Conservation (phyloP, 805 yeast genomes). For the Metschnikowia aberdeeniae region DNA sequence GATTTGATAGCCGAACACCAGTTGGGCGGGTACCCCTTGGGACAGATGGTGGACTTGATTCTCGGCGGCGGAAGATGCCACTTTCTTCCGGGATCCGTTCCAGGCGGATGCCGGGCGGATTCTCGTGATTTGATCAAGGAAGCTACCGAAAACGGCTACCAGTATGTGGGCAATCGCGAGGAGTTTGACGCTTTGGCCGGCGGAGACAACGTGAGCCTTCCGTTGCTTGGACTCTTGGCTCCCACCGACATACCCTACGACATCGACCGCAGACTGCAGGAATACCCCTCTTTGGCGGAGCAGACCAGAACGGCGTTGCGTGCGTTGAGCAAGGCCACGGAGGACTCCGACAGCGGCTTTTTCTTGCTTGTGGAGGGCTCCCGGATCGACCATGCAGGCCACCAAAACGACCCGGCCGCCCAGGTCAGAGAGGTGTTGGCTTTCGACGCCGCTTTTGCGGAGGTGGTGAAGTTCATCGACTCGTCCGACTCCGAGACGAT, state of each 20-base stretch:
- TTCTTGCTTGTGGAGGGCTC: conserved; percentile 88
- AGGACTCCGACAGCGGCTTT: conserved; percentile 76
- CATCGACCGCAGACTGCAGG: conserved; percentile 60
- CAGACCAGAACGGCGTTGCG: conserved; percentile 70
- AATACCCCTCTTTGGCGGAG: conserved; percentile 75
- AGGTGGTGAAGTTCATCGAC: conserved; percentile 68
- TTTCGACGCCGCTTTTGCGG: conserved; percentile 74
- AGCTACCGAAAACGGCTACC: conserved; percentile 54
- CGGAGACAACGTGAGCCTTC: conserved; percentile 67
- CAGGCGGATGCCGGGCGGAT: conserved; percentile 70
- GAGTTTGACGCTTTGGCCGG: conserved; percentile 51
- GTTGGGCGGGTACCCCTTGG: conserved; percentile 75
- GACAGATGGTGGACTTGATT: conserved; percentile 75
- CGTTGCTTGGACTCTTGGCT: conserved; percentile 73
- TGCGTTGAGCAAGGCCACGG: conserved; percentile 62
- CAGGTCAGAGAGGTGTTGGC: conserved; percentile 90
- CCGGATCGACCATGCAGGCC: conserved; percentile 94
- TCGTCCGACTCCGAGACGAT: conserved; percentile 69
- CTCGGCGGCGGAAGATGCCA: conserved; percentile 92
- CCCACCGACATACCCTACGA: conserved; percentile 80
- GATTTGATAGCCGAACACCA: conserved; percentile 86
- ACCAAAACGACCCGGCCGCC: conserved; percentile 89
- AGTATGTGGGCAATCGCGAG: conserved; percentile 54
- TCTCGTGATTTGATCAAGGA: conserved; percentile 61
- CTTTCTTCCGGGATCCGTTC: conserved; percentile 51